Conservation (phyloP, 1,284 basidiomycete species). For the Rhodotorula sp. region DNA sequence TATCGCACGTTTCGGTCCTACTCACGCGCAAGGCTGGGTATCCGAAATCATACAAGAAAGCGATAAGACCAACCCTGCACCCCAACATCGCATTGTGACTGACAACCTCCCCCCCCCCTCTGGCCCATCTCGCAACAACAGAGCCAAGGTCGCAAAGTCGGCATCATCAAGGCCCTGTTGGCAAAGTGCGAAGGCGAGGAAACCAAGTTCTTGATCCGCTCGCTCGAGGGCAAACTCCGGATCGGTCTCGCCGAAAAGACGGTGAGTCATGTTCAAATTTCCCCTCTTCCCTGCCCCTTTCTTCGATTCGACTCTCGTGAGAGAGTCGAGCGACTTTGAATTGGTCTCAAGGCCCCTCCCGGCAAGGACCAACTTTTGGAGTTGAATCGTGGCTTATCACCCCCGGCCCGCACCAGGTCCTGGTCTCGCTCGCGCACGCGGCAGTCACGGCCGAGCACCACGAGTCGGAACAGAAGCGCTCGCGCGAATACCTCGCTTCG, state of each 20-base stretch:
- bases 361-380: too few species aligned
- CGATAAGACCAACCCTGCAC: too few species aligned
- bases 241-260: constrained; percentile 97
- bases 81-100: too few species aligned
- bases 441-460: constrained; percentile 58
- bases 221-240: constrained; percentile 92
- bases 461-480: constrained; percentile 50
- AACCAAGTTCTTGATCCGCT: constrained; percentile 95
- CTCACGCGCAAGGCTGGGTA: too few species aligned
- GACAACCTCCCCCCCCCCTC: not conserved
- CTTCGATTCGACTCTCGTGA: constrained; percentile 23
- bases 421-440: constrained; percentile 84
- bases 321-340: too few species aligned
- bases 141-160: constrained; percentile 94
- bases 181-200: constrained; percentile 86
- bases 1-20: too few species aligned
- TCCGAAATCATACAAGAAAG: too few species aligned
- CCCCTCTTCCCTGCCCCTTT: not conserved
- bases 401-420: constrained; percentile 49
- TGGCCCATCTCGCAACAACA: constrained; percentile 44
- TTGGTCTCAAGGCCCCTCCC: too few species aligned
- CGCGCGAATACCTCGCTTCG: constrained; percentile 64
- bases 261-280: constrained; percentile 47
- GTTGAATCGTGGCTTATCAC: not conserved
- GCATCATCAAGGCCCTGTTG: constrained; percentile 90